A percentile compares a stretch with the other conserved stretches of the same genome.
Conservation (phyloP, 2,329 filamentous ascomycete species). For the Aspergillus pseudonomiae region DNA sequence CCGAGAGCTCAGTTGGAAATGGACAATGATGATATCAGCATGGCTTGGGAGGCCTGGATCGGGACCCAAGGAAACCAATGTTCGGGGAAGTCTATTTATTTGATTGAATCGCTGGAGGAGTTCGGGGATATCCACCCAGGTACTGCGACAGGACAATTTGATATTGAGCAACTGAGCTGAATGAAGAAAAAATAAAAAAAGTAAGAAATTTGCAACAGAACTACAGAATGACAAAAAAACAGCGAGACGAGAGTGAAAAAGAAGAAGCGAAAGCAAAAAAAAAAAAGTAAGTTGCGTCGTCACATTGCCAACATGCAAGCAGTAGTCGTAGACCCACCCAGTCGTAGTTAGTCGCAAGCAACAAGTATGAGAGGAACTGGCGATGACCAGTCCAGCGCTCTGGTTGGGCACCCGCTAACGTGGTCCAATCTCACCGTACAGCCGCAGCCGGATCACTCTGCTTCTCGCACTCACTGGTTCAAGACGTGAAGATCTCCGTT, state of each 20-base stretch:
- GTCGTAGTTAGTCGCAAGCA: too few relatives aligned
- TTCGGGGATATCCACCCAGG: neutral
- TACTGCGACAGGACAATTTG: too few relatives aligned
- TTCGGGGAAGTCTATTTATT: conserved; percentile 2
- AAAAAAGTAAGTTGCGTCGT: conserved; percentile 9
- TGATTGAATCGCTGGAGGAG: neutral
- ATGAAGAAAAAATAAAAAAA: neutral
- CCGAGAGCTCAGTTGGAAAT: neutral
- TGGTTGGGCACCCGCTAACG: conserved; percentile 10
- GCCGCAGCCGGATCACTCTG: neutral
- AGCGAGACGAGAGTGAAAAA: neutral
- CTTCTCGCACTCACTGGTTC: neutral
- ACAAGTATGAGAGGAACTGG: neutral
- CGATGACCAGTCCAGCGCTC: conserved; percentile 3
- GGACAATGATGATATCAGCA: conserved; percentile 5
- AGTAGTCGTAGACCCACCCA: neutral
- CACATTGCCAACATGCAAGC: conserved; percentile 14
- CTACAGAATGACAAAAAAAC: neutral
- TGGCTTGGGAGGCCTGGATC: neutral
- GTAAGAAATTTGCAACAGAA: neutral
- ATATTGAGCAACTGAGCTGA: neutral
- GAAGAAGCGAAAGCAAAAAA: conserved; percentile 6
- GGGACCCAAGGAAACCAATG: neutral
- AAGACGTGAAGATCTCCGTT: neutral
- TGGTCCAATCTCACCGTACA: conserved; percentile 7